Evolutionary conservation across 352 stramenopile species (phyloP).

Genomic region (Globisporangium cystogenes): DNA sequence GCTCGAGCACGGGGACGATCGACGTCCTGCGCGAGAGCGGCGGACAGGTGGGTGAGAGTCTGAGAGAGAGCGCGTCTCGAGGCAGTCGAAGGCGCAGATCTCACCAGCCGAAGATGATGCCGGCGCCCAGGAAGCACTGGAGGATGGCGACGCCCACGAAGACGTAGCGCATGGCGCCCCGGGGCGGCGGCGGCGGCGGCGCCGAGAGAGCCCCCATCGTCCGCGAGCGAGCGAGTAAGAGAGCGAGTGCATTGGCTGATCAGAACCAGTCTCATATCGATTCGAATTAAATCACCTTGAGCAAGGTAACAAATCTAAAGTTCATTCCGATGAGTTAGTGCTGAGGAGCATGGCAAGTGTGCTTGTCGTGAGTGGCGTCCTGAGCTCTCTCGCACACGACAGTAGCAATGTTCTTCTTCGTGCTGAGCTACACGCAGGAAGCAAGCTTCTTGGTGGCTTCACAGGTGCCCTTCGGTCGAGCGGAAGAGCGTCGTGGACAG

Average conservation of each 20-base stretch:
- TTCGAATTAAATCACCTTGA: neutral
- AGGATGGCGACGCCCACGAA: conserved; percentile 52
- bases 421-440: too few relatives aligned
- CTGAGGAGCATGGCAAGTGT: too few relatives aligned
- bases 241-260: neutral
- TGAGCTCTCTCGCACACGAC: too few relatives aligned
- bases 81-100: neutral
- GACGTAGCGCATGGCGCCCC: conserved; percentile 19
- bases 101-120: conserved; percentile 60
- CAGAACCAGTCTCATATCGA: neutral
- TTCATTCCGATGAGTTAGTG: too few relatives aligned
- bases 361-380: too few relatives aligned
- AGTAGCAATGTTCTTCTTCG: too few relatives aligned
- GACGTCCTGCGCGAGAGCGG: conserved; percentile 29
- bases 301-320: too few relatives aligned
- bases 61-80: neutral
- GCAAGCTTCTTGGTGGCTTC: too few relatives aligned
- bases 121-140: conserved; percentile 54
- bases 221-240: neutral
- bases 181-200: neutral
- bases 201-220: neutral
- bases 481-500: conserved; percentile 28
- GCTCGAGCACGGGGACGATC: conserved; percentile 50
- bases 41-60: too few relatives aligned
- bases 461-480: conserved; percentile 1